Percentiles rank a stretch among this genome's conserved stretches.
Conservation (phyloP, 768 basidiomycete species). For the Hemileccinum impolitum region DNA sequence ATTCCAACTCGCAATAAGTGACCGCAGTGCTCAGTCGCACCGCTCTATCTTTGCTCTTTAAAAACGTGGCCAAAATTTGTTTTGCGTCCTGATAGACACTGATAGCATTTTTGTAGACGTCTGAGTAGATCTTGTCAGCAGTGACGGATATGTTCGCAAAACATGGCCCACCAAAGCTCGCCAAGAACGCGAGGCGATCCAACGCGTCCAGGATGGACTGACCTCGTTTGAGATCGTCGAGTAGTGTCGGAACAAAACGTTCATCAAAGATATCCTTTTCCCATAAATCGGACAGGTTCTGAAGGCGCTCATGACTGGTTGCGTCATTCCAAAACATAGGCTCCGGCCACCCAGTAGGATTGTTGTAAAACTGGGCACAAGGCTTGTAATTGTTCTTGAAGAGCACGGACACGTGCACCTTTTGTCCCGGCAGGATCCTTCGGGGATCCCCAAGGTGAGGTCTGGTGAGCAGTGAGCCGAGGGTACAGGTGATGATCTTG, state of each 20-base stretch:
- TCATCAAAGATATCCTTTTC: conserved; percentile 30
- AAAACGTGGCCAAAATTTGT: conserved; percentile 9
- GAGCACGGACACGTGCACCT: conserved; percentile 29
- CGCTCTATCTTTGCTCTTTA: conserved; percentile 12
- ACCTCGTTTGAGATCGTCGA: conserved; percentile 16
- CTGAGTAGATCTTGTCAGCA: conserved; percentile 6
- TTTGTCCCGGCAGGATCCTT: conserved; percentile 28
- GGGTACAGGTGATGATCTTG: background rate
- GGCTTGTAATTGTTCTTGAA: conserved; percentile 32
- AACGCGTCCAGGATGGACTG: conserved; percentile 19
- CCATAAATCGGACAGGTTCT: conserved; percentile 19
- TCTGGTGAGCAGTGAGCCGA: conserved; percentile 13
- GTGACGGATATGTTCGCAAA: background rate
- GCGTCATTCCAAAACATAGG: conserved; percentile 31
- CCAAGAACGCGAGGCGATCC: conserved; percentile 30
- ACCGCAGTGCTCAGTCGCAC: conserved; percentile 25
- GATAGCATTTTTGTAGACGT: conserved; percentile 13
- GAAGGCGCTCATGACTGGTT: conserved; percentile 18
- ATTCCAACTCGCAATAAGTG: conserved; percentile 25
- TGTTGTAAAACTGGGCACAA: conserved; percentile 20
- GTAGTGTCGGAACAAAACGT: conserved; percentile 13
- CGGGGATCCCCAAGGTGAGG: conserved; percentile 27
- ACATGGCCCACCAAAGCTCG: conserved; percentile 23
- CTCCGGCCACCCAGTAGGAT: conserved; percentile 23
- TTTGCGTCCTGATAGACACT: conserved; percentile 3